phyloP scores from a whole-genome alignment of 148 eudicot genomes.

The Nepenthes gracilis region DNA sequence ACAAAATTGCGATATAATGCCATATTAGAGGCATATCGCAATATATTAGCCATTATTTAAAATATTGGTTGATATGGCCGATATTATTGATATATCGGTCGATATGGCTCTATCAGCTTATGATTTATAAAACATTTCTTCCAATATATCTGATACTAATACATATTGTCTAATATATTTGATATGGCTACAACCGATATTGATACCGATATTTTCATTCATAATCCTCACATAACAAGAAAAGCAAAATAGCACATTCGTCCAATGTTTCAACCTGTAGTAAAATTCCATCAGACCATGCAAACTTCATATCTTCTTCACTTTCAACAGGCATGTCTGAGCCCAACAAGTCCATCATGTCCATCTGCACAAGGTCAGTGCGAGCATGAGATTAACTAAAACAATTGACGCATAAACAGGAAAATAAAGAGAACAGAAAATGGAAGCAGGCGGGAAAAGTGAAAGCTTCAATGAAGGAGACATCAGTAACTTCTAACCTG shows the following conservation, averaged over 20 bases:
- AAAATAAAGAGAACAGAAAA: conserved; percentile 2
- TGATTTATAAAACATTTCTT: too few species aligned
- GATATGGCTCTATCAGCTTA: too few species aligned
- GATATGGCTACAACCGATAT: neutral
- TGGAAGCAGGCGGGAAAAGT: neutral
- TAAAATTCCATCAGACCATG: conserved; percentile 97
- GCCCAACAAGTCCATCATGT: conserved; percentile 96
- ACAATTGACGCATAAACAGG: neutral
- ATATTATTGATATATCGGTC: too few species aligned
- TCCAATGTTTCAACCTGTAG: conserved; percentile 50
- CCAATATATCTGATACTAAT: too few species aligned
- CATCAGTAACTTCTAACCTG: conserved; percentile 42
- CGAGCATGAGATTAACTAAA: conserved; percentile 3
- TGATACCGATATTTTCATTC: neutral
- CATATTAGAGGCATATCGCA: too few species aligned
- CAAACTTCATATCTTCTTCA: conserved; percentile 85
- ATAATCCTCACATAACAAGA: neutral
- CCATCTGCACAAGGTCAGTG: conserved; percentile 47
- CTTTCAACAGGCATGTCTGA: conserved; percentile 95
- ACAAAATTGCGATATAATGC: too few species aligned
- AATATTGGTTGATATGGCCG: too few species aligned
- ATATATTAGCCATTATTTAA: too few species aligned
- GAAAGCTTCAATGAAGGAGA: too few species aligned
- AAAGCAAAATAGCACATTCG: conserved; percentile 3
- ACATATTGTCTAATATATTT: too few species aligned